Evolutionary conservation across 148 eudicot genomes (phyloP).

Genomic region (Vaccinium vitisidaea): DNA sequence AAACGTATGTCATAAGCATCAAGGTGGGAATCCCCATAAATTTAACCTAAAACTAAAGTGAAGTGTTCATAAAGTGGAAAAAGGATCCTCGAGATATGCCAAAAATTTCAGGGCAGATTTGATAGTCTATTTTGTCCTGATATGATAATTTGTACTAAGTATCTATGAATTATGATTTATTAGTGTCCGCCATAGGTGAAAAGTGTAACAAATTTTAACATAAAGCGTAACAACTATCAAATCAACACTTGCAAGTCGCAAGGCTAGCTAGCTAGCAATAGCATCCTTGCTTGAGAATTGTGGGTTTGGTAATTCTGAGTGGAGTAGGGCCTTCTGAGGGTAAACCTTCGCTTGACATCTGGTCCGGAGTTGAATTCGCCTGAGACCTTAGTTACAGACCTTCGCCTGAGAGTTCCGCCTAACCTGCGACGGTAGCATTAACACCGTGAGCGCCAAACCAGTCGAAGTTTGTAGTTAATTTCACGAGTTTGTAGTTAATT

Average conservation of each 20-base stretch:
- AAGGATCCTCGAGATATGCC: background rate
- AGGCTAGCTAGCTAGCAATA: background rate
- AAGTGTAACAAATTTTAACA: background rate
- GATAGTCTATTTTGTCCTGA: background rate
- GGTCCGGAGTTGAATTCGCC: no score
- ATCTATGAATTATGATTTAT: background rate
- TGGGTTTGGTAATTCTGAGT: no score
- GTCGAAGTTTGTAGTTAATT: no score
- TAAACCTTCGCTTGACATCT: no score
- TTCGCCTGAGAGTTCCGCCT: no score
- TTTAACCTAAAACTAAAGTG: background rate
- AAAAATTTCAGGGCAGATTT: background rate
- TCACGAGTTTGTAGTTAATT: no score
- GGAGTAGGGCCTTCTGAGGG: no score
- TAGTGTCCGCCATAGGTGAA: background rate
- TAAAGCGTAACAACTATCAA: background rate
- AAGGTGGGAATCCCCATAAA: constrained; percentile 10
- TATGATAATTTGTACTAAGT: background rate
- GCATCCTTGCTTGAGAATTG: no score
- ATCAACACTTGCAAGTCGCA: background rate
- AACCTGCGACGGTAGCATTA: no score
- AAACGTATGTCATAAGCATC: background rate
- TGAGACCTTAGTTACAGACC: no score
- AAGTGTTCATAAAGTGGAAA: background rate
- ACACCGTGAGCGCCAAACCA: no score